Base-by-base conservation (phyloP, 1,284 basidiomycete species). In the Leccinum solheimii region DNA sequence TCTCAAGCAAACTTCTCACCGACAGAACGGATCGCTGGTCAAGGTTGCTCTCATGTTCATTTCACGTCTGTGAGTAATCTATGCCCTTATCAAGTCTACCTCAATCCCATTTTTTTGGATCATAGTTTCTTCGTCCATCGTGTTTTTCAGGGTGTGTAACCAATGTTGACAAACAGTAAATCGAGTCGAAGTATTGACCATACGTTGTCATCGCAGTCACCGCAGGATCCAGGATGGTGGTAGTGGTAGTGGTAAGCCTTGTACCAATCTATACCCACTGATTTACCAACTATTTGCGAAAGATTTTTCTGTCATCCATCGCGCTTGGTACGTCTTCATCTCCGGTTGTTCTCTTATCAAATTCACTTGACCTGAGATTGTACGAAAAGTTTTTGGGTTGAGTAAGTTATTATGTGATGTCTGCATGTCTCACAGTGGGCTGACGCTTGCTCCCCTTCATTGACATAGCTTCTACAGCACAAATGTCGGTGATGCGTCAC, bases 101-200 rank as follows among this genome's bases (percentile, higher is more conserved):
- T 4, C 13, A 7, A 21, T 8, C 40, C 64, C 26, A 67, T 49
- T 36, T 26, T 55, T 55, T 36, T 14, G 30, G 19, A 56, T 56
- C 50, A 6, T 55, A 79, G 77, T 26, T 79, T 71, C 62, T 79
- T 78, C 49, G 70, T 66, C 0, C 34, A 64, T 55, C 76, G 78
- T 32, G 66, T 77, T 40, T 77, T 70, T 60, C 68, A 67, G 65
- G 69, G 77, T 76, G 30, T 51, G 23, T 23, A n/a, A 11, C 49
- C 19, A 21, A 13, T 3, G 62, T 43, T 13, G 19, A n/a, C 9
- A 1, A 48, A 10, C 30, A 23, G 13, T 16, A 7, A 51, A 27
- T 19, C 3, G 6, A 14, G 13, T 26, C 8, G 6, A 19, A 50
- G 14, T 34, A 19, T 19, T 59, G 30, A 73, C 16, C 7, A 21